These are phyloP conservation scores for Arthrobotrys sphaeroides DNA, from an alignment of 2,329 filamentous ascomycete species.

Conservation along the genomic window DNA sequence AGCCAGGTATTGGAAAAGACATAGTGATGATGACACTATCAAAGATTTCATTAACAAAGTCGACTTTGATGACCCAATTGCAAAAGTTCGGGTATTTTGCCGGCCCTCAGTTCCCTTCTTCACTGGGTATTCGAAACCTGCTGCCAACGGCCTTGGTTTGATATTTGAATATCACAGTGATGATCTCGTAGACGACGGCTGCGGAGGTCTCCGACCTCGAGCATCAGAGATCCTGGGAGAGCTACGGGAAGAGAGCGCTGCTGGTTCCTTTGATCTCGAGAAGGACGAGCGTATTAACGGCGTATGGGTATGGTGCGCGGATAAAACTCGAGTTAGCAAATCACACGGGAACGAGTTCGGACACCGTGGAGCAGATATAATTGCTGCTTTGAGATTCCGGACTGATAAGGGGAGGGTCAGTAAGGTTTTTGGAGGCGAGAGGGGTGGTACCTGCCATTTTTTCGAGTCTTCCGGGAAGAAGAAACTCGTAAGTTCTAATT, in stretches of 20 bases:
- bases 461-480: constrained; percentile 52
- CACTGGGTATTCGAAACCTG: constrained; percentile 33
- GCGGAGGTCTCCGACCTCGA: constrained; percentile 36
- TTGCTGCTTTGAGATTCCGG: constrained; percentile 38
- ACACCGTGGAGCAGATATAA: constrained; percentile 40
- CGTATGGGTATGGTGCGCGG: constrained; percentile 48
- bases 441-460: constrained; percentile 43
- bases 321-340: constrained; percentile 39
- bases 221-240: constrained; percentile 38
- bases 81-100: constrained; percentile 35
- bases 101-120: constrained; percentile 35
- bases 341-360: constrained; percentile 47
- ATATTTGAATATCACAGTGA: constrained; percentile 42
- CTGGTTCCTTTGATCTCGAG: constrained; percentile 42
- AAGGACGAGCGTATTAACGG: constrained; percentile 43
- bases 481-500: constrained; percentile 29
- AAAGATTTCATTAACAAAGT: constrained; percentile 52
- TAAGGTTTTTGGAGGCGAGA: constrained; percentile 42
- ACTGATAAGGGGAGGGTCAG: constrained; percentile 38
- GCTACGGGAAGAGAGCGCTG: constrained; percentile 43
- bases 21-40: constrained; percentile 34
- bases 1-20: constrained; percentile 43
- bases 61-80: constrained; percentile 37
- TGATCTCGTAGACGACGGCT: constrained; percentile 41
- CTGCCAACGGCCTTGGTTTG: constrained; percentile 38